Conservation (phyloP, 495 filamentous ascomycete genomes). For the Ramalina peruviana region DNA sequence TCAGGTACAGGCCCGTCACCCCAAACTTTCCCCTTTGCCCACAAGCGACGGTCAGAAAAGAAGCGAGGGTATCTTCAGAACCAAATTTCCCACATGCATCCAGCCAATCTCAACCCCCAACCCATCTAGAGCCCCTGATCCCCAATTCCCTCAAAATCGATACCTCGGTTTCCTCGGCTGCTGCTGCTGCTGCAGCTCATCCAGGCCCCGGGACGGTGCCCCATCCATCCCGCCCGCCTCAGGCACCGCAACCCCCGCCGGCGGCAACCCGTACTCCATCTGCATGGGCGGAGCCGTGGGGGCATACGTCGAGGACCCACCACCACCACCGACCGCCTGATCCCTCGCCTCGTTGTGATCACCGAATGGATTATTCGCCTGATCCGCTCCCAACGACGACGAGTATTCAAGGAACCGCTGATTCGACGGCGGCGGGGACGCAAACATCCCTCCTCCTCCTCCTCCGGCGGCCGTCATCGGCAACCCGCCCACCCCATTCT, state of each 20-base stretch:
- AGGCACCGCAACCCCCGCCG: not conserved
- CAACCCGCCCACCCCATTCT: not conserved
- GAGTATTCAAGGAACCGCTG: not conserved
- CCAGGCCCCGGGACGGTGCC: not conserved
- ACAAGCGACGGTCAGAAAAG: no score
- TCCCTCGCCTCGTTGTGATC: conserved; percentile 5
- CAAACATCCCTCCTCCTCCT: not conserved
- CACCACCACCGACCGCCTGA: not conserved
- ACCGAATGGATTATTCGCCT: conserved; percentile 7
- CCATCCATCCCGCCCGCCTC: not conserved
- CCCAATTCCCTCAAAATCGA: conserved; percentile 1
- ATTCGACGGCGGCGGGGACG: not conserved
- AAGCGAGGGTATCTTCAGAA: no score
- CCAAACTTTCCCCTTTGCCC: no score
- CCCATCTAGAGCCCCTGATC: not conserved
- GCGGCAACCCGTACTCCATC: conserved; percentile 6
- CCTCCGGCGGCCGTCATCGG: not conserved
- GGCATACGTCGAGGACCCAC: no score
- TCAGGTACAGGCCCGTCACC: not conserved
- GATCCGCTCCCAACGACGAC: not conserved
- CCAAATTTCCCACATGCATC: not conserved
- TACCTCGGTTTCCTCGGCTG: not conserved
- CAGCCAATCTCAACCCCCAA: not conserved
- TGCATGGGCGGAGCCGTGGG: not conserved
- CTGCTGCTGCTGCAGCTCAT: no score